A percentile compares a stretch with the other conserved stretches of the same genome.
phyloP scores from a whole-genome alignment of 805 yeast species.

The Candida pini region DNA sequence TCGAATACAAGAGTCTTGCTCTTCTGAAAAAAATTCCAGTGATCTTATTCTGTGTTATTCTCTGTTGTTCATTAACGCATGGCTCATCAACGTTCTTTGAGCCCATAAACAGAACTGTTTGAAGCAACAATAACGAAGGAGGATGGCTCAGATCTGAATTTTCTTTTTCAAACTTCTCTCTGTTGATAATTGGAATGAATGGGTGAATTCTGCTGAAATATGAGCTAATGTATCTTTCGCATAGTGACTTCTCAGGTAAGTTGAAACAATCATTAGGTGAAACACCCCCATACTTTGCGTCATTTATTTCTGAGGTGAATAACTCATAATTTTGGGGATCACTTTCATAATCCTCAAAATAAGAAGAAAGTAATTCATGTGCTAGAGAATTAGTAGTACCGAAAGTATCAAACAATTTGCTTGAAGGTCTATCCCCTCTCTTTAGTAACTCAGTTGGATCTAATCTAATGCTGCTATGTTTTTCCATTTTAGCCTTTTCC shows the following conservation, averaged over 20 bases:
- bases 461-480: conserved; percentile 8
- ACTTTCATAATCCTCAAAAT: conserved; percentile 1
- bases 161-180: conserved; percentile 51
- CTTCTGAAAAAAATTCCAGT: conserved; percentile 28
- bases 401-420: neutral
- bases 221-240: conserved; percentile 51
- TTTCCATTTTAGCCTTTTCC: conserved; percentile 6
- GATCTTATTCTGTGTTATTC: conserved; percentile 36
- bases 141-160: conserved; percentile 48
- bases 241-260: conserved; percentile 52
- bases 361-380: conserved; percentile 4
- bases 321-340: neutral
- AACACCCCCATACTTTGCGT: conserved; percentile 52
- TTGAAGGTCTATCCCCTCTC: neutral
- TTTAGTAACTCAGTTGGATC: conserved; percentile 5
- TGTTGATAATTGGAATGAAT: conserved; percentile 58
- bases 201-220: conserved; percentile 65
- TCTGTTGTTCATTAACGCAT: conserved; percentile 41
- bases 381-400: neutral
- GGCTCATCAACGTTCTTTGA: conserved; percentile 53
- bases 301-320: conserved; percentile 7
- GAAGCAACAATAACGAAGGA: conserved; percentile 54
- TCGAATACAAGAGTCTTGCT: conserved; percentile 9
- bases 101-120: conserved; percentile 61
- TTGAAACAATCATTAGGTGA: conserved; percentile 63